Percentiles rank a stretch among this genome's conserved stretches.
Evolutionary conservation across 805 yeast species (phyloP).

Genomic region (Tetrapisispora taiwanensis): DNA sequence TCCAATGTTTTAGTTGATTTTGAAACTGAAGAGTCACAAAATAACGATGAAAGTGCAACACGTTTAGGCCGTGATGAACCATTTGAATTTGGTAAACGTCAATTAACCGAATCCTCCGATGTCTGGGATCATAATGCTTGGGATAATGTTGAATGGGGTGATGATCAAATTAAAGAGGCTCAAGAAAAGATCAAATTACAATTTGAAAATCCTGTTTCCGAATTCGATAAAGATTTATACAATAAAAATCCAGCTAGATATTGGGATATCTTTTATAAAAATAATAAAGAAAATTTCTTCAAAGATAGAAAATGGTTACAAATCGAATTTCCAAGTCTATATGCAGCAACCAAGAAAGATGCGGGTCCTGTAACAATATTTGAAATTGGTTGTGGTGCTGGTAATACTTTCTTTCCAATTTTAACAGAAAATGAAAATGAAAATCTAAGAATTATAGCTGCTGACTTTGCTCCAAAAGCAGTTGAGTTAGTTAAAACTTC

Average conservation of each 20-base stretch:
- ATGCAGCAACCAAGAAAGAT: constrained; percentile 63
- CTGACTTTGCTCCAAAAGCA: constrained; percentile 84
- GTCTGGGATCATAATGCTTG: constrained; percentile 89
- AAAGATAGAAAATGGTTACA: constrained; percentile 95
- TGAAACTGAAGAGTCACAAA: background rate
- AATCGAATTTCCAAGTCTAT: constrained; percentile 82
- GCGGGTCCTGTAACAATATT: constrained; percentile 64
- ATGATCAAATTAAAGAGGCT: constrained; percentile 71
- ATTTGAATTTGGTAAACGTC: constrained; percentile 84
- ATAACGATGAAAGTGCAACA: constrained; percentile 5
- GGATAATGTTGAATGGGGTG: constrained; percentile 98
- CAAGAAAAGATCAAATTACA: constrained; percentile 65
- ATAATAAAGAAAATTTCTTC: constrained; percentile 87
- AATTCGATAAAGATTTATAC: constrained; percentile 68
- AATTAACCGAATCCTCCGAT: constrained; percentile 57
- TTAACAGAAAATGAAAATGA: constrained; percentile 73
- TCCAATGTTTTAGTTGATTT: constrained; percentile 10
- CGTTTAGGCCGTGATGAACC: constrained; percentile 81
- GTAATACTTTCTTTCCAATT: constrained; percentile 91
- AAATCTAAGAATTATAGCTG: constrained; percentile 65
- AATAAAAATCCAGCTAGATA: constrained; percentile 83
- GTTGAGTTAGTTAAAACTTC: constrained; percentile 70
- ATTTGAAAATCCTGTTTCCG: constrained; percentile 73
- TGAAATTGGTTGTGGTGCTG: constrained; percentile 98
- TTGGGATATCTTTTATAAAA: constrained; percentile 91